These are phyloP conservation scores for Blastobotrys indianensis DNA, from an alignment of 1,139 yeast genomes.

Conservation along the genomic window DNA sequence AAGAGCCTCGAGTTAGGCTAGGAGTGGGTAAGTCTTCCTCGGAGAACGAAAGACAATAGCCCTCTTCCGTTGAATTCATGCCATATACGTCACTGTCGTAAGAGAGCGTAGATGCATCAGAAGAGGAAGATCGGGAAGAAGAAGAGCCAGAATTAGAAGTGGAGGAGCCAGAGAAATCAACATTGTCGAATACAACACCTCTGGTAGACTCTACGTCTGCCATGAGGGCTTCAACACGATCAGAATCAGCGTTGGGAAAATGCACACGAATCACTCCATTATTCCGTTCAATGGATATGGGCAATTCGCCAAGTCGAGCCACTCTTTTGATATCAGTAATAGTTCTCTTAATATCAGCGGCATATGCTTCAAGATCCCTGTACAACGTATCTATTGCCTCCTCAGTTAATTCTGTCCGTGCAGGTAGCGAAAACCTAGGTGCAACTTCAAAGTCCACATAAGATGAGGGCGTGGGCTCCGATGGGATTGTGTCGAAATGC, in stretches of 20 bases:
- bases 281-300: conserved; percentile 29
- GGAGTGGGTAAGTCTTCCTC: conserved; percentile 13
- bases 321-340: conserved; percentile 29
- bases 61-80: conserved; percentile 4
- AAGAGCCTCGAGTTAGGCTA: conserved; percentile 10
- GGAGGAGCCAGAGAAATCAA: background rate
- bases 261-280: conserved; percentile 31
- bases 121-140: background rate
- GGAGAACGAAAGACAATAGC: conserved; percentile 2
- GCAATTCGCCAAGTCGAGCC: conserved; percentile 33
- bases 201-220: conserved; percentile 31
- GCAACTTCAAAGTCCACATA: conserved; percentile 34
- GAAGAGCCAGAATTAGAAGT: background rate
- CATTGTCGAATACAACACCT: conserved; percentile 26
- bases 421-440: conserved; percentile 28
- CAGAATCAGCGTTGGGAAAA: conserved; percentile 35
- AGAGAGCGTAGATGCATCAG: background rate
- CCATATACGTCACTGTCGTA: conserved; percentile 13
- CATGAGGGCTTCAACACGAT: conserved; percentile 29
- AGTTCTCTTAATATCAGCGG: conserved; percentile 24
- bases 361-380: conserved; percentile 26
- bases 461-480: conserved; percentile 11
- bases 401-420: conserved; percentile 27
- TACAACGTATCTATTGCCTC: conserved; percentile 20
- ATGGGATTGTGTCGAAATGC: background rate